Conservation (phyloP, 2,329 filamentous ascomycete species). For the Diaporthe sp. region DNA sequence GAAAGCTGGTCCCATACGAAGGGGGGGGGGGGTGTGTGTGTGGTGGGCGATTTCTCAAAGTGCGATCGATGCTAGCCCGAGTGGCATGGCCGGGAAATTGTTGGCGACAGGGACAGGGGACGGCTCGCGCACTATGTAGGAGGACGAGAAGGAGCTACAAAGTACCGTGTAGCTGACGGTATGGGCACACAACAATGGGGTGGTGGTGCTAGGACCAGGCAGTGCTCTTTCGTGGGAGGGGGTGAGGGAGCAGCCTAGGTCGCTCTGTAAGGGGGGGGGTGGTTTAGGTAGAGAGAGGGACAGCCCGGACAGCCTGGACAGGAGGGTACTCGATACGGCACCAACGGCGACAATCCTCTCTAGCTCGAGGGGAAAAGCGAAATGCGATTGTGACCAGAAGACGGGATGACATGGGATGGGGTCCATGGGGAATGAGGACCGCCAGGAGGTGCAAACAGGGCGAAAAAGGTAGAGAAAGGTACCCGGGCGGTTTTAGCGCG, state of each 20-base stretch:
- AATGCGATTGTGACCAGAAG: conserved; percentile 34
- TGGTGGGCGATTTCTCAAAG: conserved; percentile 34
- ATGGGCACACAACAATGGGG: not conserved
- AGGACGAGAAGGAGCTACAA: conserved; percentile 16
- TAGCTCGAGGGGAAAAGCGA: conserved; percentile 21
- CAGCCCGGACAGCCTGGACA: conserved; percentile 17
- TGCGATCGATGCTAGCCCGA: conserved; percentile 34
- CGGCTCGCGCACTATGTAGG: conserved; percentile 3
- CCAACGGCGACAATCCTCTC: conserved; percentile 30
- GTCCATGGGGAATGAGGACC: conserved; percentile 31
- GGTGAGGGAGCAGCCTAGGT: not conserved
- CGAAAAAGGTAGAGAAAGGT: conserved; percentile 25
- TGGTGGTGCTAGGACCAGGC: conserved; percentile 15
- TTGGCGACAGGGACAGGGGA: conserved; percentile 35
- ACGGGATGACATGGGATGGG: conserved; percentile 32
- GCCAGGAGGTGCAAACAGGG: conserved; percentile 25
- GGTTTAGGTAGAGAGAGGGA: not conserved
- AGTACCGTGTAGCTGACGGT: conserved; percentile 22
- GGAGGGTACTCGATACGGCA: conserved; percentile 26
- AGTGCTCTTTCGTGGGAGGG: not conserved
- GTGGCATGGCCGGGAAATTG: conserved; percentile 36
- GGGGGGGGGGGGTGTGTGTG: conserved; percentile 20
- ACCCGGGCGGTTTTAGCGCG: conserved; percentile 29
- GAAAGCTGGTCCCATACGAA: conserved; percentile 28
- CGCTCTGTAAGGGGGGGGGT: not conserved